These are phyloP conservation scores for Lasiodiplodia gonubiensis DNA, from an alignment of 2,329 filamentous ascomycete genomes.

Conservation along the genomic window DNA sequence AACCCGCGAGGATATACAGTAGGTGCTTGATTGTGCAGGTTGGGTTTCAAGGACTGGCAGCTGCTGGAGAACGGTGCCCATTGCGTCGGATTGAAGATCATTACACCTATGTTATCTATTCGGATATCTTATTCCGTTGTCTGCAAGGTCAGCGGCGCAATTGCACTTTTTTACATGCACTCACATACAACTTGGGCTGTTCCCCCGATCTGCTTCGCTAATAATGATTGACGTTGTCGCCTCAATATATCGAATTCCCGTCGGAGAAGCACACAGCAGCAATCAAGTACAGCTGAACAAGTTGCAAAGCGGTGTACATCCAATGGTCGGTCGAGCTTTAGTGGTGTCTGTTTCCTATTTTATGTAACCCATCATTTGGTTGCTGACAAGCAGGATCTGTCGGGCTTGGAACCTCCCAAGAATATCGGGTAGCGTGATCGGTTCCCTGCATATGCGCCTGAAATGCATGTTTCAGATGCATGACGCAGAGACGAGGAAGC, in stretches of 20 bases:
- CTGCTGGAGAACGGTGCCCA: not conserved
- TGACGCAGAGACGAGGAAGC: not conserved
- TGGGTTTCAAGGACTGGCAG: not conserved
- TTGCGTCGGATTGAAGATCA: not conserved
- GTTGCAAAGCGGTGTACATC: not conserved
- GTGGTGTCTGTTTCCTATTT: not conserved
- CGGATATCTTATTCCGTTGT: no score
- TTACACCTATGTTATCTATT: no score
- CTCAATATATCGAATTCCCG: no score
- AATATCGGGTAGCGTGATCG: not conserved
- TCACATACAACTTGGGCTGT: no score
- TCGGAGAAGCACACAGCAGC: no score
- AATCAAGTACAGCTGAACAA: no score
- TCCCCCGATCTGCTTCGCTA: no score
- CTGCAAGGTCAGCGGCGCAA: no score
- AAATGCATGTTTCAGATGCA: not conserved
- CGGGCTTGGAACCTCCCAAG: no score
- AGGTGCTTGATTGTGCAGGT: not conserved
- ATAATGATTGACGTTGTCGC: no score
- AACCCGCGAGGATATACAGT: no score
- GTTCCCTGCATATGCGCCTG: not conserved
- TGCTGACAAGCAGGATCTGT: not conserved
- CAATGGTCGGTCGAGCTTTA: not conserved
- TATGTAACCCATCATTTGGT: not conserved
- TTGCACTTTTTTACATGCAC: no score